phyloP scores from a whole-genome alignment of 2,329 filamentous ascomycete species.

The Ophiocordyceps robertsii region DNA sequence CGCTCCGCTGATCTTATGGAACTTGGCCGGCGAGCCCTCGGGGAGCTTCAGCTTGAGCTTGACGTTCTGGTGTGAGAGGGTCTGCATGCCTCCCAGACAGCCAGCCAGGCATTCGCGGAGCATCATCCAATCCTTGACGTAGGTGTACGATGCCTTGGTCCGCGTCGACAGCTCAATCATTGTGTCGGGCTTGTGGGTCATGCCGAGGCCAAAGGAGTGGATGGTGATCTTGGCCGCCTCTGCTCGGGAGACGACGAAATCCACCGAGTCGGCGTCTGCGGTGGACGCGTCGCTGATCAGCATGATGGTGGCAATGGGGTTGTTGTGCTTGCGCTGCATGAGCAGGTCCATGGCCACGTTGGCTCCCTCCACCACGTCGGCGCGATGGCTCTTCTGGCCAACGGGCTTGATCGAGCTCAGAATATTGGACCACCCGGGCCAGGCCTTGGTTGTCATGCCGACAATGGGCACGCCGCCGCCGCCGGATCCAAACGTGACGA shows the following conservation, averaged over 20 bases:
- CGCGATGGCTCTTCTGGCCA: slow-evolving; percentile 89
- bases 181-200: slow-evolving; percentile 96
- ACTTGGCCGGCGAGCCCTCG: slow-evolving; percentile 93
- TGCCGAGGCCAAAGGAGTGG: slow-evolving; percentile 87
- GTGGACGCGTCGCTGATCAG: slow-evolving; percentile 96
- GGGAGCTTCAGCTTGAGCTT: slow-evolving; percentile 89
- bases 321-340: slow-evolving; percentile 95
- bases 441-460: slow-evolving; percentile 94
- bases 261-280: slow-evolving; percentile 85
- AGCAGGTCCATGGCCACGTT: slow-evolving; percentile 97
- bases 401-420: slow-evolving; percentile 81
- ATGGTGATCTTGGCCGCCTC: slow-evolving; percentile 97
- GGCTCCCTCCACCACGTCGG: slow-evolving; percentile 92
- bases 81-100: slow-evolving; percentile 82
- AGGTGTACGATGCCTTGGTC: slow-evolving; percentile 94
- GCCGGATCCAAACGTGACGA: slow-evolving; percentile 93
- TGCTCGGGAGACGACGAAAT: slow-evolving; percentile 92
- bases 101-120: slow-evolving; percentile 89
- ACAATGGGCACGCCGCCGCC: slow-evolving; percentile 87
- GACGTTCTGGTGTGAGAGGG: slow-evolving; percentile 94
- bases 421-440: slow-evolving; percentile 82
- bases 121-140: slow-evolving; percentile 99
- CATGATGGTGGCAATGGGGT: slow-evolving; percentile 88
- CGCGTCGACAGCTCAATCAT: slow-evolving; percentile 95
- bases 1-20: slow-evolving; percentile 95